These are phyloP conservation scores for Phytophthora nicotianae DNA, from an alignment of 352 stramenopile genomes.

Conservation along the genomic window DNA sequence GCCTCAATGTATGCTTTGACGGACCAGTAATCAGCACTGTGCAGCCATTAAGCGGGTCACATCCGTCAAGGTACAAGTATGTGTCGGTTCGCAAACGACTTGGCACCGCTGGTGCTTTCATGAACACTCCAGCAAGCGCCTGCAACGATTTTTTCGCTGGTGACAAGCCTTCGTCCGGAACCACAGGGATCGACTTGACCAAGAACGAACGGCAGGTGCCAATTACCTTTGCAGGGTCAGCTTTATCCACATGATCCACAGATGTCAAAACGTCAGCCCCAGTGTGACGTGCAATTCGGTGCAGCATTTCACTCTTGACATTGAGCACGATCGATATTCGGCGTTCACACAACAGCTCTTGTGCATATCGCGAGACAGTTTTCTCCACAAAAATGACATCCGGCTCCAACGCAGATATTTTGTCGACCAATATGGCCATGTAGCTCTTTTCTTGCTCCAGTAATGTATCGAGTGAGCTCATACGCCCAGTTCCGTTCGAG, in stretches of 20 bases:
- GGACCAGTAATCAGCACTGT: conserved; percentile 94
- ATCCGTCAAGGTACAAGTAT: conserved; percentile 96
- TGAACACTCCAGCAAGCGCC: conserved; percentile 36
- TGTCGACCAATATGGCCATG: conserved; percentile 96
- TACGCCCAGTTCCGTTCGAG: conserved; percentile 76
- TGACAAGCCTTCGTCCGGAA: conserved; percentile 43
- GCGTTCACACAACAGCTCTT: conserved; percentile 92
- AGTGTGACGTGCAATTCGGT: conserved; percentile 93
- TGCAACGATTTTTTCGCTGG: conserved; percentile 35
- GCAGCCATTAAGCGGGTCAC: conserved; percentile 93
- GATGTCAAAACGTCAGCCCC: conserved; percentile 91
- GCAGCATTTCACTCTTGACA: conserved; percentile 92
- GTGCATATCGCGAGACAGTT: conserved; percentile 89
- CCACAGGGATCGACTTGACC: conserved; percentile 61
- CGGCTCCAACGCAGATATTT: conserved; percentile 95
- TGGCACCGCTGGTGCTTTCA: conserved; percentile 27
- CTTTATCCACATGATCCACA: conserved; percentile 92
- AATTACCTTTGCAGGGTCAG: conserved; percentile 52
- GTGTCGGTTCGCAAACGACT: conserved; percentile 68
- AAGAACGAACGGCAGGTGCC: conserved; percentile 72
- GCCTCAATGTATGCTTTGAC: conserved; percentile 86
- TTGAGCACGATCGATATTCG: conserved; percentile 95
- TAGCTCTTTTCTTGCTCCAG: conserved; percentile 97
- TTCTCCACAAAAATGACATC: conserved; percentile 95
- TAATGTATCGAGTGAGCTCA: conserved; percentile 95